Percentiles rank a stretch among this genome's conserved stretches.
phyloP scores from a whole-genome alignment of 805 yeast species.

The Nematodospora valgi region DNA sequence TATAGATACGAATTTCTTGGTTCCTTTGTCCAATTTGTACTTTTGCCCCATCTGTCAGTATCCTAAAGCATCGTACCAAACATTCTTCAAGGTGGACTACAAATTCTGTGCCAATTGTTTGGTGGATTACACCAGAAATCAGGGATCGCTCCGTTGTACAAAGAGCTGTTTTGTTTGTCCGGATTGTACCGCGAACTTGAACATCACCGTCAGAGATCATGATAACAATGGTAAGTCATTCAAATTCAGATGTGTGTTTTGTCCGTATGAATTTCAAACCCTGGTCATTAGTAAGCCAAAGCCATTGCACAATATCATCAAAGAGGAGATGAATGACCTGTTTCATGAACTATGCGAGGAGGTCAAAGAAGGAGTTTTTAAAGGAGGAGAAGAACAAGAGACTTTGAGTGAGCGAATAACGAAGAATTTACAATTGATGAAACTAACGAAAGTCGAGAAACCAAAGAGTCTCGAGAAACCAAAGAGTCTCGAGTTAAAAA shows the following conservation, averaged over 20 bases:
- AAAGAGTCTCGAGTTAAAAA: background rate
- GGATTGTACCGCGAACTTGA: slow-evolving; percentile 24
- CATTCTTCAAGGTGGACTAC: slow-evolving; percentile 19
- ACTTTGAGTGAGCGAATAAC: background rate
- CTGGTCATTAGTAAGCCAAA: slow-evolving; percentile 39
- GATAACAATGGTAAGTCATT: slow-evolving; percentile 27
- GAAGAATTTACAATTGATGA: slow-evolving; percentile 3
- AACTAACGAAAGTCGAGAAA: background rate
- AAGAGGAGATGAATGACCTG: slow-evolving; percentile 8
- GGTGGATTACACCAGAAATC: slow-evolving; percentile 27
- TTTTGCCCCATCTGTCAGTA: slow-evolving; percentile 38
- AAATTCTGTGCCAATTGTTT: slow-evolving; percentile 39
- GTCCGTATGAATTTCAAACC: slow-evolving; percentile 34
- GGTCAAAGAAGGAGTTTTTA: slow-evolving; percentile 5
- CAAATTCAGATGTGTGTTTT: slow-evolving; percentile 33
- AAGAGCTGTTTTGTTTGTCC: slow-evolving; percentile 42
- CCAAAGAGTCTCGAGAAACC: background rate
- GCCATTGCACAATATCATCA: slow-evolving; percentile 26
- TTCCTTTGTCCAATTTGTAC: slow-evolving; percentile 22
- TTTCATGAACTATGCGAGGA: slow-evolving; percentile 7
- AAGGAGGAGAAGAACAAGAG: background rate
- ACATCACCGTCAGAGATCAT: slow-evolving; percentile 17
- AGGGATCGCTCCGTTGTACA: slow-evolving; percentile 20
- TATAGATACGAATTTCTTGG: slow-evolving; percentile 7
- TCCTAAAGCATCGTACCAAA: slow-evolving; percentile 26